Evolutionary conservation across 805 yeast genomes (phyloP).

Genomic region (Barnettozyma californica): DNA sequence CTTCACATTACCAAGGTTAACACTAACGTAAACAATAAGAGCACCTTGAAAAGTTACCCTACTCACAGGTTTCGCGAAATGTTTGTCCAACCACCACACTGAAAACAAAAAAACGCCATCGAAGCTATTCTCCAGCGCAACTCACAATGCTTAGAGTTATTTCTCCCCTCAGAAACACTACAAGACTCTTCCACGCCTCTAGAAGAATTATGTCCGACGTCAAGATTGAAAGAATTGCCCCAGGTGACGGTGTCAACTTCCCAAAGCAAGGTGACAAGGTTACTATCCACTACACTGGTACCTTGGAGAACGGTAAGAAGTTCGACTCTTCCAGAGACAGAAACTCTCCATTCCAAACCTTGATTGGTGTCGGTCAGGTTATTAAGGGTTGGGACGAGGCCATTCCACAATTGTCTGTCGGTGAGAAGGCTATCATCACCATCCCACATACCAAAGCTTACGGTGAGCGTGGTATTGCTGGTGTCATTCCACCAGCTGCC

Average conservation of each 20-base stretch:
- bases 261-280: constrained; percentile 86
- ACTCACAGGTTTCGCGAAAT: background rate
- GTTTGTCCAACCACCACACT: background rate
- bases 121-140: background rate
- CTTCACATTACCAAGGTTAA: too few species aligned
- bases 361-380: constrained; percentile 94
- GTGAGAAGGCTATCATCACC: constrained; percentile 88
- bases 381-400: constrained; percentile 97
- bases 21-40: too few species aligned
- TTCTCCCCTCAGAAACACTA: constrained; percentile 2
- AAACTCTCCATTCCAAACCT: constrained; percentile 91
- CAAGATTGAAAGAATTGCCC: constrained; percentile 26
- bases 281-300: constrained; percentile 94
- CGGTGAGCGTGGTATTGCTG: constrained; percentile 94
- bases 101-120: background rate
- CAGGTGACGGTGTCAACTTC: constrained; percentile 77
- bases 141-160: background rate
- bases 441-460: constrained; percentile 93
- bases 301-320: constrained; percentile 90
- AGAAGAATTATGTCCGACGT: constrained; percentile 24
- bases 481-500: constrained; percentile 94
- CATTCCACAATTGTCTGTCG: constrained; percentile 86
- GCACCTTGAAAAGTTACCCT: background rate
- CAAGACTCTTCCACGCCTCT: constrained; percentile 18
- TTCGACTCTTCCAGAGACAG: constrained; percentile 95